Evolutionary conservation across 2,329 filamentous ascomycete species (phyloP), one percentile per base, ranked within the genome.

Genomic region (Trichoderma hamatum): DNA sequence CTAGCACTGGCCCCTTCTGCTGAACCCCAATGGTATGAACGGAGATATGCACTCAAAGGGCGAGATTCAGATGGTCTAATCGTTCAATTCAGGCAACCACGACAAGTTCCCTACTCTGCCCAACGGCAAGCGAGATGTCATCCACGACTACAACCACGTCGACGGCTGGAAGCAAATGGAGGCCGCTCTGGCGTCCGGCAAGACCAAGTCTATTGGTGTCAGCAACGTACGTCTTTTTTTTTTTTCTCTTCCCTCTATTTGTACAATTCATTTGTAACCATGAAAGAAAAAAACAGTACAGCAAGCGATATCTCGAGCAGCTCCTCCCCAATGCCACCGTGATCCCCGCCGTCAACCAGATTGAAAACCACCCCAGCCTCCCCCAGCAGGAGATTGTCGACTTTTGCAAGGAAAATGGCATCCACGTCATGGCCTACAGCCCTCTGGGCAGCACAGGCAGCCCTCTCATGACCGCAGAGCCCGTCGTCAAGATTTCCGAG

Each of bases 111-210:
- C 92, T 73, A 93, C 89, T 78, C 87, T 88, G 63, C 82, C 88
- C 16, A 90, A 95, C 76, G 92, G 92, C 72, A 86, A 84, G 56
- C 89, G 92, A 72, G 92, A 96, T 78, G 87, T 96, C 67, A 84
- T 91, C 76, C 85, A 80, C 74, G 84, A 83, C 72, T 89, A 90
- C 84, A 89, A 88, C 74, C 92, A 95, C 78, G 82, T 92, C 72
- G 85, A 92, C 70, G 93, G 91, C 61, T 96, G 92, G 91, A 90
- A 90, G 81, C 86, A 86, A 78, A 89, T 93, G 85, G 91, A 93
- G 83, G 85, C 84, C 71, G 82, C 92, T 5, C 81, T 90, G 6
- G 79, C 80, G 7, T 85, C 86, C 0, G 88, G 88, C 72, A 90
- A 89, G 79, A 80, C 82, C 69, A 82, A 79, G 75, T 82, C 80